A percentile compares a stretch with the other conserved stretches of the same genome.
Evolutionary conservation across 1,139 yeast genomes (phyloP).

Genomic region (Kurtzmaniella quercitrusa): DNA sequence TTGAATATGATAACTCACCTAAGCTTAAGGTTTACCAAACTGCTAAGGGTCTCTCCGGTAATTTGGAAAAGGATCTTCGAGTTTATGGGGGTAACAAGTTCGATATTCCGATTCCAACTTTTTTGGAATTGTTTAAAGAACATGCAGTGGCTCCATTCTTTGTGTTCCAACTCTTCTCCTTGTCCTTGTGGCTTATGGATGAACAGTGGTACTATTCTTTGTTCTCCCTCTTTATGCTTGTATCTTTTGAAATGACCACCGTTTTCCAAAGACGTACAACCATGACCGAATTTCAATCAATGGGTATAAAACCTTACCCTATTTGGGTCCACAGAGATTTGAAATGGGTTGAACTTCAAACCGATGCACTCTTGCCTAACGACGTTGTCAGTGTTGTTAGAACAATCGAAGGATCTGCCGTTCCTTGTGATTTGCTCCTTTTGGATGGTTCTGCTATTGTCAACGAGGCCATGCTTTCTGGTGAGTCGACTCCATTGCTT

Average conservation of each 20-base stretch:
- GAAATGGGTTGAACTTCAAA: constrained; percentile 66
- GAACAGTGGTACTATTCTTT: constrained; percentile 96
- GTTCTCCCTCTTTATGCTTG: constrained; percentile 87
- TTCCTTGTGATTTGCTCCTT: constrained; percentile 92
- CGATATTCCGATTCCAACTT: constrained; percentile 94
- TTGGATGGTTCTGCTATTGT: constrained; percentile 89
- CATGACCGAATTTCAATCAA: constrained; percentile 89
- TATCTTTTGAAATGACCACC: constrained; percentile 90
- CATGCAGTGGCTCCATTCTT: constrained; percentile 99
- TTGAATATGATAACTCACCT: constrained; percentile 64
- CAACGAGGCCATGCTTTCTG: constrained; percentile 96
- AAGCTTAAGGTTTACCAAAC: constrained; percentile 56
- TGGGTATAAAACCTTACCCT: constrained; percentile 93
- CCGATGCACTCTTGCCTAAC: constrained; percentile 83
- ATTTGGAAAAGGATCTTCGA: constrained; percentile 51
- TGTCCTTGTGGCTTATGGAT: constrained; percentile 94
- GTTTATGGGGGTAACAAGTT: constrained; percentile 81
- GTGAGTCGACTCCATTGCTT: constrained; percentile 94
- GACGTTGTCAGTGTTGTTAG: constrained; percentile 87
- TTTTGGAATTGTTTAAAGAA: constrained; percentile 85
- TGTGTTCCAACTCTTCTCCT: constrained; percentile 93
- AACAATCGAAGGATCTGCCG: constrained; percentile 85
- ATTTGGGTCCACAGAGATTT: constrained; percentile 68
- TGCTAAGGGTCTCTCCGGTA: constrained; percentile 60
- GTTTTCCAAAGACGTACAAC: constrained; percentile 95